Evolutionary conservation across 1,284 basidiomycete genomes (phyloP), one percentile per base, ranked within the genome.

Genomic region (Naganishia albida): DNA sequence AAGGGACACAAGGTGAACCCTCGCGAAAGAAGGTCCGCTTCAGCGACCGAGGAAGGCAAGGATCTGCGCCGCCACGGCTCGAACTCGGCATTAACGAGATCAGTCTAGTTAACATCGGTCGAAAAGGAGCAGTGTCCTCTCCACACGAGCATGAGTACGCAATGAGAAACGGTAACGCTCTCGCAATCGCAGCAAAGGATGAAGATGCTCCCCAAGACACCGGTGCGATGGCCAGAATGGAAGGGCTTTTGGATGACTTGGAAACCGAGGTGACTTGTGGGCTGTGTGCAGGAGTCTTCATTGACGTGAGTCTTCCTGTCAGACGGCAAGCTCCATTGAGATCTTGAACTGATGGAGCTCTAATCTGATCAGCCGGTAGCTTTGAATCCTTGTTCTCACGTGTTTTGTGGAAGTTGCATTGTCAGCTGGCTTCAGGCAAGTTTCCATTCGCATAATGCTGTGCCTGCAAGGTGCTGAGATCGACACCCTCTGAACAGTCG

Each of bases 331-430:
- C n/a, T 15, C 25, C 12, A 12, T 7, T 15, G 20, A 8, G 26
- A 34, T 18, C 44, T 7, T 12, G 39, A 20, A 26, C 60, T 62
- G 60, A 52, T 62, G 16, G 12, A 23, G n/a, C 20, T 13, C 13
- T 44, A 8, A 34, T 26, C 49, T 6, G 28, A 15, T 10, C 18
- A 67, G 66, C 49, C 66, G 15, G 55, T 67, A 0, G 56, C 62
- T 16, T 49, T 67, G 16, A 59, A 55, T 20, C 62, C 62, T 18
- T 67, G 66, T 20, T 63, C 62, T 30, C 66, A 67, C 25, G 66
- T 57, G 28, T 67, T 63, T 49, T 67, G 66, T 28, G 66, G 66
- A 60, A 64, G 66, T 38, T 67, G 66, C 46, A 44, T 67, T 10
- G 51, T 40, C 20, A 49, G 40, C 44, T 67, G 62, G 62, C 30